Base-by-base conservation (phyloP, 1,284 basidiomycete genomes). In the Pseudomicrostroma phylloplanum region DNA sequence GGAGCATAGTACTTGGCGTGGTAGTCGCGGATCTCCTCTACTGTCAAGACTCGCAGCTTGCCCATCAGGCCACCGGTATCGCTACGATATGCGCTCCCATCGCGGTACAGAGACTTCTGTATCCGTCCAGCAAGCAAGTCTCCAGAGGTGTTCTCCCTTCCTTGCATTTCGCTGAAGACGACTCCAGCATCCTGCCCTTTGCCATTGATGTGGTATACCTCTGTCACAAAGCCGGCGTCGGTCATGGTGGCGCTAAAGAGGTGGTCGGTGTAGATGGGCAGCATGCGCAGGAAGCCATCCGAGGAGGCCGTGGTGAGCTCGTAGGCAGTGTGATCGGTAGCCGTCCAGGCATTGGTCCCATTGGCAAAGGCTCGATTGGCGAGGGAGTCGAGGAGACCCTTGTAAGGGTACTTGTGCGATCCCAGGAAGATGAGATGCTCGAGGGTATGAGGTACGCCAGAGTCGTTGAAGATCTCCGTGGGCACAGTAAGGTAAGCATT, bases 21-120 rank as follows among this genome's bases (percentile, higher is more conserved):
- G 77, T 97, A 98, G 56, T 91, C 81, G 58, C 91, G 57, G 76
- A 83, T 80, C 77, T 96, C 93, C 94, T 97, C 88, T 26, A 92
- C 88, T 3, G 87, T 89, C 61, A 99, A 82, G 9, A 89, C 85
- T 43, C 96, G 85, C 46, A 99, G 82, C 1, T 90, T 91, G 69
- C 90, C 87, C 90, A 97, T 92, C 42, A 98, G 82, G 54, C 96
- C 96, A 26, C 96, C 96, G 0, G 94, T 97, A 82, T 99, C 96
- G 75, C 90, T 93, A 21, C 93, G 85, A 77, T 98, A 97, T 13
- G 88, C 96, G 68, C 89, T 97, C 8, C 85, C 86, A 57, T 84
- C 81, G 25, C 90, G 89, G 73, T 96, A 92, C 43, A 94, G 78
- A 30, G 89, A 80, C 25, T 88, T 86, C 66, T 78, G 75, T 23